phyloP scores from a whole-genome alignment of 148 eudicot species.

The Amaranthus palmeri region DNA sequence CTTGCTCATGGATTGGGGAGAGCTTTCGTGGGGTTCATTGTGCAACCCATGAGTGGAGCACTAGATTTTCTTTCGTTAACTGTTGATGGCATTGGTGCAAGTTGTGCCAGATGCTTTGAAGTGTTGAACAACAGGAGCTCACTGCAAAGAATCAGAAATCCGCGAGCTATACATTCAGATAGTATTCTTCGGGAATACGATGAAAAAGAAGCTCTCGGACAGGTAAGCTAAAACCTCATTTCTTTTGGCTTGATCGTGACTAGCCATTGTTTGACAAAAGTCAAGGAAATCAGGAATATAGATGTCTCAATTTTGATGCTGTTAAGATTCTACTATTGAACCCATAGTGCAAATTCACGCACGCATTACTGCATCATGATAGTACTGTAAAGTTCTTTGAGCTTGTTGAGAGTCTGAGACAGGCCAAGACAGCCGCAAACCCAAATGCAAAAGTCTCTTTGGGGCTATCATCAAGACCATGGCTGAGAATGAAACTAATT shows the following conservation, averaged over 20 bases:
- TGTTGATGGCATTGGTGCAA: slow-evolving; percentile 96
- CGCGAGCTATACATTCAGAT: slow-evolving; percentile 85
- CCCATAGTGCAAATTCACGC: not conserved
- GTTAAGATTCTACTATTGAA: not conserved
- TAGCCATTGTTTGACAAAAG: not conserved
- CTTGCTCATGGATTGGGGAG: slow-evolving; percentile 95
- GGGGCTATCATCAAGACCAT: no score
- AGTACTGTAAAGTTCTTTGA: no score
- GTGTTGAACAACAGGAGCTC: slow-evolving; percentile 63
- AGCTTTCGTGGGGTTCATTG: slow-evolving; percentile 83
- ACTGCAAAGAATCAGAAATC: slow-evolving; percentile 76
- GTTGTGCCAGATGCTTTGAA: slow-evolving; percentile 92
- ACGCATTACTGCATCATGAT: no score
- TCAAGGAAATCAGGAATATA: not conserved
- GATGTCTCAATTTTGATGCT: not conserved
- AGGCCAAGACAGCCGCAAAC: no score
- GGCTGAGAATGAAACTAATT: no score
- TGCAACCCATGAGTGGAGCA: slow-evolving; percentile 98
- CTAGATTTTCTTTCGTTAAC: slow-evolving; percentile 94
- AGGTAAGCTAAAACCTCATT: slow-evolving; percentile 41
- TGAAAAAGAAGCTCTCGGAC: slow-evolving; percentile 92
- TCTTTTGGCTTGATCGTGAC: not conserved
- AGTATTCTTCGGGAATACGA: slow-evolving; percentile 69
- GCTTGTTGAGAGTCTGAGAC: no score
- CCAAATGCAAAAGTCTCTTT: no score